Evolutionary conservation across 805 yeast genomes (phyloP).

Genomic region (Barnettozyma salicaria): DNA sequence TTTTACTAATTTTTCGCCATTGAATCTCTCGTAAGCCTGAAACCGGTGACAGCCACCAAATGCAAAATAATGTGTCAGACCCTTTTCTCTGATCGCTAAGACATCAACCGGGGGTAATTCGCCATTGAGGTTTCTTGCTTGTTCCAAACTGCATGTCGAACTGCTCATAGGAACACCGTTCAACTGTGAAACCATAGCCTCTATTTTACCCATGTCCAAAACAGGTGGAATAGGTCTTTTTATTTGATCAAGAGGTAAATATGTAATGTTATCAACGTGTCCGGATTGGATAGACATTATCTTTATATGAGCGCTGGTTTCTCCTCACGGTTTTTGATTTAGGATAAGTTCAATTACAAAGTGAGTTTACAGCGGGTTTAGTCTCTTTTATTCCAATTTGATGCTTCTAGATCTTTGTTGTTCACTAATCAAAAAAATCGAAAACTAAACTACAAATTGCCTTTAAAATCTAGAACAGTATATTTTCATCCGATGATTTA

Average conservation of each 20-base stretch:
- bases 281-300: constrained; percentile 67
- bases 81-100: constrained; percentile 56
- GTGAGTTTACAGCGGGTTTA: no score
- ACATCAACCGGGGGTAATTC: constrained; percentile 83
- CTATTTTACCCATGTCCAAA: constrained; percentile 65
- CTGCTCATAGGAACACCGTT: constrained; percentile 60
- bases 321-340: no score
- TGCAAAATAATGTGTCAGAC: constrained; percentile 62
- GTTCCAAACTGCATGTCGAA: constrained; percentile 45
- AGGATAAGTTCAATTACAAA: no score
- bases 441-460: no score
- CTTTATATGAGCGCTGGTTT: no score
- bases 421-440: no score
- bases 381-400: no score
- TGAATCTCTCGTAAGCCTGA: constrained; percentile 68
- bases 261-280: constrained; percentile 42
- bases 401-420: no score
- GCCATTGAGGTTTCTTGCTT: constrained; percentile 38
- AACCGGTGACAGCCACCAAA: constrained; percentile 91
- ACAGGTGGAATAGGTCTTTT: constrained; percentile 84
- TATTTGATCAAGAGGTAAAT: constrained; percentile 61
- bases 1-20: constrained; percentile 47
- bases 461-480: no score
- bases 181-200: constrained; percentile 70
- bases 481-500: no score